phyloP scores from a whole-genome alignment of 2,329 filamentous ascomycete genomes.

The Aspergillus cejpii region DNA sequence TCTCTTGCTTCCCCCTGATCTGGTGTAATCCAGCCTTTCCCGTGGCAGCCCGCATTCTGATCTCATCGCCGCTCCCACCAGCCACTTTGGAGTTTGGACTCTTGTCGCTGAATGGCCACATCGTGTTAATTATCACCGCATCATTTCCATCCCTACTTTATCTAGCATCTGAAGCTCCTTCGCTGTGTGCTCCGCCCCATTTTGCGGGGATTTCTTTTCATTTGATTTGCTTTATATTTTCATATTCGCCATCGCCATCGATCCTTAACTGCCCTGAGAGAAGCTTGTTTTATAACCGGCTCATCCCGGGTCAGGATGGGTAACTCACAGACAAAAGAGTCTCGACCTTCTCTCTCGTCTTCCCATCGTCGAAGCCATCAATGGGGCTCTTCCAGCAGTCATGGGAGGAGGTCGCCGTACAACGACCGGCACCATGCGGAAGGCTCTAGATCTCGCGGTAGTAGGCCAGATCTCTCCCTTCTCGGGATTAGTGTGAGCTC shows the following conservation, averaged over 20 bases:
- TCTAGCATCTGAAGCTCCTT: constrained; percentile 10
- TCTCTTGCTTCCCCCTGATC: constrained; percentile 3
- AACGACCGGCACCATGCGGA: constrained; percentile 30
- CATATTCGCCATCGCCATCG: constrained; percentile 2
- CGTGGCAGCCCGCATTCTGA: constrained; percentile 21
- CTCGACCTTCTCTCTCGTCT: constrained; percentile 29
- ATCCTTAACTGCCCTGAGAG: neutral
- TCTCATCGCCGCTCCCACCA: constrained; percentile 21
- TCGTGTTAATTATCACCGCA: constrained; percentile 15
- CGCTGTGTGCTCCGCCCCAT: constrained; percentile 5
- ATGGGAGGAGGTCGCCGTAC: constrained; percentile 27
- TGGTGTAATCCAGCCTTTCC: constrained; percentile 8
- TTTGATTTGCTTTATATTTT: constrained; percentile 1
- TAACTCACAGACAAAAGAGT: constrained; percentile 45
- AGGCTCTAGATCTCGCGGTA: constrained; percentile 46
- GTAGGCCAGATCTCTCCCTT: constrained; percentile 54
- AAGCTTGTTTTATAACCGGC: neutral
- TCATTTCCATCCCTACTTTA: constrained; percentile 8
- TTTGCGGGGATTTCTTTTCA: constrained; percentile 1
- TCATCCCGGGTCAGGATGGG: constrained; percentile 32
- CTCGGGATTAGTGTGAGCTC: constrained; percentile 48
- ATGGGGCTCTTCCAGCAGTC: constrained; percentile 23
- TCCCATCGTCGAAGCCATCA: constrained; percentile 28
- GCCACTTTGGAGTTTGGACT: constrained; percentile 8
- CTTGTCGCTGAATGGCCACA: constrained; percentile 28